Evolutionary conservation across 176 grass and related monocot species (phyloP).

Genomic region (Olyra latifolia): DNA sequence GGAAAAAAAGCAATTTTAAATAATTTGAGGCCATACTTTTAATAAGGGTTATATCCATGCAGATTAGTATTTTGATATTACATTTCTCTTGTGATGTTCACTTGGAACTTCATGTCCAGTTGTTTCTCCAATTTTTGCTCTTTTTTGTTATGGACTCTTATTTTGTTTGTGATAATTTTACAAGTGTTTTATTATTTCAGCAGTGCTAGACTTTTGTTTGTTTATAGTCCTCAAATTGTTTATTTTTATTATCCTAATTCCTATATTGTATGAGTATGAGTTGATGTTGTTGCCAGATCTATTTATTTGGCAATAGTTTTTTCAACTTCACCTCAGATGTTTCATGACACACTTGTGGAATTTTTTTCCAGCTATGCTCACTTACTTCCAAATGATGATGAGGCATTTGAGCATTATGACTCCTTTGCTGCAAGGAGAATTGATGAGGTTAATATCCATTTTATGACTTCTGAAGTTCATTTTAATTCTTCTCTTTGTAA

Average conservation of each 20-base stretch:
- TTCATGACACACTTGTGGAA: conserved; percentile 5
- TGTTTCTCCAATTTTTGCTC: conserved; percentile 11
- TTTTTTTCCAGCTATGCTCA: conserved; percentile 78
- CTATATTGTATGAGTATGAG: background rate
- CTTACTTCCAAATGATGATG: conserved; percentile 95
- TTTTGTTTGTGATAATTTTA: conserved; percentile 3
- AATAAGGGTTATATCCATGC: background rate
- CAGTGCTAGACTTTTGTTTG: background rate
- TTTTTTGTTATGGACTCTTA: background rate
- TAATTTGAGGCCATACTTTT: background rate
- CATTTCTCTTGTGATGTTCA: background rate
- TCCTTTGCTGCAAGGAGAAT: conserved; percentile 73
- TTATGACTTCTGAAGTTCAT: background rate
- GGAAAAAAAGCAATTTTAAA: conserved; percentile 6
- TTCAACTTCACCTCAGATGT: conserved; percentile 4
- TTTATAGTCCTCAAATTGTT: conserved; percentile 15
- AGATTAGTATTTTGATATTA: background rate
- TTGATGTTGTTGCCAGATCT: conserved; percentile 15
- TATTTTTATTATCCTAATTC: background rate
- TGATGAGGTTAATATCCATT: conserved; percentile 69
- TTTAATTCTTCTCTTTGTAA: background rate
- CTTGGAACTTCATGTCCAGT: background rate
- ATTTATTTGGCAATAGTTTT: conserved; percentile 8
- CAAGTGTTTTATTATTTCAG: conserved; percentile 4
- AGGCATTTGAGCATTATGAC: conserved; percentile 92